Percentiles rank a stretch among this genome's conserved stretches.
Evolutionary conservation across 495 filamentous ascomycete genomes (phyloP).

Genomic region (Lepraria neglecta): DNA sequence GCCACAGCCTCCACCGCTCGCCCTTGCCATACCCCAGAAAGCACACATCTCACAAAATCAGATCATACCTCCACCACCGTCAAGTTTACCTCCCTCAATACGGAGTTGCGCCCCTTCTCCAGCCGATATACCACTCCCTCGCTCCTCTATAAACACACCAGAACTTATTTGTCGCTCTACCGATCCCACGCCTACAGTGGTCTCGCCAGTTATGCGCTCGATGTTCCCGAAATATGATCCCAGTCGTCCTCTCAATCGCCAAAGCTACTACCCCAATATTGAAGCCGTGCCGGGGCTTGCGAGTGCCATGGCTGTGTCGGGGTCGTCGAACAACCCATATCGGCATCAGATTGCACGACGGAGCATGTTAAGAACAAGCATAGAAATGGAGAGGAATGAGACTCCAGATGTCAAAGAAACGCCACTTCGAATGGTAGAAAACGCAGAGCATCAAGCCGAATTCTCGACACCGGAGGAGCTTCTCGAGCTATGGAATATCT

Average conservation of each 20-base stretch:
- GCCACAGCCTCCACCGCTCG: constrained; percentile 17
- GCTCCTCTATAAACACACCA: constrained; percentile 23
- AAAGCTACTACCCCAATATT: constrained; percentile 54
- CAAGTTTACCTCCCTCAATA: constrained; percentile 8
- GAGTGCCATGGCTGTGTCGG: constrained; percentile 18
- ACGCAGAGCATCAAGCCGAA: constrained; percentile 11
- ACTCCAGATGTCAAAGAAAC: constrained; percentile 14
- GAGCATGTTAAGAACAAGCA: constrained; percentile 9
- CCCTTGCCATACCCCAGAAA: constrained; percentile 24
- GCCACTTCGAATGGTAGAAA: constrained; percentile 20
- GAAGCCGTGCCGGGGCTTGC: constrained; percentile 19
- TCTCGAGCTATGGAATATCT: constrained; percentile 24
- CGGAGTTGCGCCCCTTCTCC: constrained; percentile 18
- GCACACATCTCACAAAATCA: constrained; percentile 16
- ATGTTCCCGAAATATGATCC: constrained; percentile 83
- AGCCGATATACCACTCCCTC: constrained; percentile 15
- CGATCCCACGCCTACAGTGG: constrained; percentile 24
- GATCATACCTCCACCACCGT: constrained; percentile 8
- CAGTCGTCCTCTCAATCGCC: constrained; percentile 57
- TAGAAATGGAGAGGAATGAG: constrained; percentile 9
- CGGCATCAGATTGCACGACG: constrained; percentile 13
- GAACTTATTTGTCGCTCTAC: constrained; percentile 19
- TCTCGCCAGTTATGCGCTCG: constrained; percentile 49
- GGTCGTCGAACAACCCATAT: constrained; percentile 19
- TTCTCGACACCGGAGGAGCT: constrained; percentile 27